Evolutionary conservation across 495 filamentous ascomycete species (phyloP), one percentile per base, ranked within the genome.

Genomic region (Clohesyomyces aquaticus): DNA sequence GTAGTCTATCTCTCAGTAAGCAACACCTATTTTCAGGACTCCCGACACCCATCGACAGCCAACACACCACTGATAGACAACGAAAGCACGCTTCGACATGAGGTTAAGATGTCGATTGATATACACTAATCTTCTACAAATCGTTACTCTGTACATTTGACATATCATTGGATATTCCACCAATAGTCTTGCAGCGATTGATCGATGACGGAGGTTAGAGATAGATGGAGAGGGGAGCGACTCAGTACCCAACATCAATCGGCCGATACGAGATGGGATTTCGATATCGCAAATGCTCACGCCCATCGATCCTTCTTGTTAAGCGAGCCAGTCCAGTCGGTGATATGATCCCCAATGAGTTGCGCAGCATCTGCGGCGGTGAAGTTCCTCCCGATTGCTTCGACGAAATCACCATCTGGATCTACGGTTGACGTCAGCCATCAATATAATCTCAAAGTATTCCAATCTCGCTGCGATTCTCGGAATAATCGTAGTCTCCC

Each of bases 361-460:
- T 85, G 88, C 46, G 93, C 90, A 14, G 88, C 95, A 66, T 88
- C 81, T 65, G 95, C 89, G 14, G 93, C 89, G 25, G 88, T 93
- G 79, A 96, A 91, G 77, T 98, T 92, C 61, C 95, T 82, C 35
- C 94, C 94, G 67, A 98, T 88, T 23, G 91, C 95, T 79, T 98
- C 94, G 23, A 98, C 93, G 74, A 98, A 98, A 76, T 98, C 95
- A 14, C 92, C 92, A 62, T 98, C 95, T 45, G 94, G 94, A 77
- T 97, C 92, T 88, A 28, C 38, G 56, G 42, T 21, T 65, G 50
- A 57, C 50, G 64, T 71, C 59, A 71, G 60, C 22, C 29, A 46
- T 64, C 29, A 8, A 54, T 26, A 22, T 58, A 63, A 70, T 55
- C 46, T 46, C 43, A n/a, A 4, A 23, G 67, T 49, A 22, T 42